Evolutionary conservation across 179 eudicot species (phyloP).

Genomic region (Spergularia azorica): DNA sequence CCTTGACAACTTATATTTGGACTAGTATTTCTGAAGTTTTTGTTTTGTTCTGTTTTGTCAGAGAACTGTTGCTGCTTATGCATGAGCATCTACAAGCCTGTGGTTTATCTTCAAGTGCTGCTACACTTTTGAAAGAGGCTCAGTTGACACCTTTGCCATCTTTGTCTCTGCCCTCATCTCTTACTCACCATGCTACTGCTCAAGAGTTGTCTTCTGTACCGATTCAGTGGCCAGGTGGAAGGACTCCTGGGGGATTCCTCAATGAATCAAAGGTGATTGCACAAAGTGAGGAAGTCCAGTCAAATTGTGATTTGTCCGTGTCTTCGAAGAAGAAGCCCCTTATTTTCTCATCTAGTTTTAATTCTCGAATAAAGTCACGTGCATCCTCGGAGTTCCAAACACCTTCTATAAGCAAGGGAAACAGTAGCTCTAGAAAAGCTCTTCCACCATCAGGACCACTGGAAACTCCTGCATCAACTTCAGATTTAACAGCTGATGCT

Average conservation of each 20-base stretch:
- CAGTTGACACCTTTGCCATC: conserved; percentile 81
- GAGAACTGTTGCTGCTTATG: conserved; percentile 89
- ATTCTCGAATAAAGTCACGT: conserved; percentile 40
- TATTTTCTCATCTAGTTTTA: conserved; percentile 49
- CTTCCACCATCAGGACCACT: conserved; percentile 33
- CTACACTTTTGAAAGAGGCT: conserved; percentile 81
- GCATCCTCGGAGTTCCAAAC: conserved; percentile 41
- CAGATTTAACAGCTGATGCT: conserved; percentile 42
- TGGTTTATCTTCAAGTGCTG: conserved; percentile 79
- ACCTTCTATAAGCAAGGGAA: conserved; percentile 41
- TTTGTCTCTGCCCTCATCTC: conserved; percentile 61
- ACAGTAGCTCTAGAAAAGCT: conserved; percentile 38
- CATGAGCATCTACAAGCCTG: conserved; percentile 96
- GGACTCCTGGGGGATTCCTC: conserved; percentile 61
- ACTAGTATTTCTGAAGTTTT: conserved; percentile 9
- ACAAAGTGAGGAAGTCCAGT: conserved; percentile 39
- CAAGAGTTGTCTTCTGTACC: conserved; percentile 62
- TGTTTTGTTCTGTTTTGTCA: conserved; percentile 33
- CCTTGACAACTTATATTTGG: conserved; percentile 12
- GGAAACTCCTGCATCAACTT: conserved; percentile 42
- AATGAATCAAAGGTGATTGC: conserved; percentile 41
- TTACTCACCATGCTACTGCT: conserved; percentile 58
- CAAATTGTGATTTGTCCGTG: conserved; percentile 47
- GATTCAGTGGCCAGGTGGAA: conserved; percentile 88
- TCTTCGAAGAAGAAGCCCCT: conserved; percentile 64